phyloP scores from a whole-genome alignment of 208 protist species.

The Trypanosoma conorhini region DNA sequence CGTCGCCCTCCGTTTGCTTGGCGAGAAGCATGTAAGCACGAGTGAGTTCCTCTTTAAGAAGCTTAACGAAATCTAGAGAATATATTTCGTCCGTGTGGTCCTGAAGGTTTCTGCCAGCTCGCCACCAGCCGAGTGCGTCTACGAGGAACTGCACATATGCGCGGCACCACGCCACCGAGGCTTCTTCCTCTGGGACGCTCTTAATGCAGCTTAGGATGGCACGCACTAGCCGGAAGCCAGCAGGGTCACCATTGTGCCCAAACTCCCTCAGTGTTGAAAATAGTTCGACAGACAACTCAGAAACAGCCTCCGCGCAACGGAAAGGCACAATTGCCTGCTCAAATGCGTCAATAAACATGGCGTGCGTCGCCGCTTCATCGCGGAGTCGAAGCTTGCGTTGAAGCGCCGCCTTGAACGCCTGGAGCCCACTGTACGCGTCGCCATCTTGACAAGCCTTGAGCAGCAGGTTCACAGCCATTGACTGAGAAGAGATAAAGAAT shows the following conservation, averaged over 20 bases:
- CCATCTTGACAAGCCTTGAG: constrained; percentile 30
- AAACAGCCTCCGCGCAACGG: constrained; percentile 9
- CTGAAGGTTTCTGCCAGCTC: not conserved
- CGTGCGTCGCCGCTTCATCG: constrained; percentile 12
- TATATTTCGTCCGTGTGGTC: not conserved
- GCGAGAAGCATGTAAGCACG: constrained; percentile 8
- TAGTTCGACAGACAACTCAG: constrained; percentile 13
- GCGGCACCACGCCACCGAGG: constrained; percentile 3
- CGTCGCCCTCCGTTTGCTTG: not conserved
- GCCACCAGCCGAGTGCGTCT: constrained; percentile 3
- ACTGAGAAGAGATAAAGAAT: constrained; percentile 13
- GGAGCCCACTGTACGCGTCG: constrained; percentile 40
- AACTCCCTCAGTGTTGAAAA: constrained; percentile 11
- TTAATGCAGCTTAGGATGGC: not conserved
- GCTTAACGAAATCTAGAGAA: not conserved
- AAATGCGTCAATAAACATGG: constrained; percentile 16
- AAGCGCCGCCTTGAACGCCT: constrained; percentile 35
- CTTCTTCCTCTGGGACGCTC: not conserved
- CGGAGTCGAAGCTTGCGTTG: constrained; percentile 8
- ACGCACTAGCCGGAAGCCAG: not conserved
- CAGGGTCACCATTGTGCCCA: constrained; percentile 4
- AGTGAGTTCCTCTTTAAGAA: constrained; percentile 1
- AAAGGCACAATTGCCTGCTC: constrained; percentile 3
- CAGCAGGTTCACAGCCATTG: constrained; percentile 19
- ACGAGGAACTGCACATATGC: constrained; percentile 5